Evolutionary conservation across 2,329 filamentous ascomycete genomes (phyloP).

Genomic region (Pseudogymnoascus verrucosus): DNA sequence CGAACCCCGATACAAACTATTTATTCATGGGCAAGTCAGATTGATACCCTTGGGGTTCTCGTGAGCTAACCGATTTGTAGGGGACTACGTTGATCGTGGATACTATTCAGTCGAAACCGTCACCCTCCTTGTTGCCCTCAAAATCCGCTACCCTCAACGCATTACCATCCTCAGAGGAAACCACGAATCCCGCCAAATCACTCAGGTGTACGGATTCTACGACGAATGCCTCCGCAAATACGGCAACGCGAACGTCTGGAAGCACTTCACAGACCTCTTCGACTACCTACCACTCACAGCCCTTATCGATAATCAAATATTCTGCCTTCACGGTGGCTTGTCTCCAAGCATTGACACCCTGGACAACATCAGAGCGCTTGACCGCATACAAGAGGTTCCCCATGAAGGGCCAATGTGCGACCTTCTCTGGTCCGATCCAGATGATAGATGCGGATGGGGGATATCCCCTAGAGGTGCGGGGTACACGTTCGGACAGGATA

Average conservation of each 20-base stretch:
- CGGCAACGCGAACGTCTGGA: conserved; percentile 92
- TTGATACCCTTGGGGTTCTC: not conserved
- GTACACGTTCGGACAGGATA: conserved; percentile 94
- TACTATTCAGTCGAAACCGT: conserved; percentile 98
- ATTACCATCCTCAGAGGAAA: conserved; percentile 95
- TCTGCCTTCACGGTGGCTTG: conserved; percentile 92
- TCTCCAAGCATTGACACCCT: conserved; percentile 87
- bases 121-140: conserved; percentile 86
- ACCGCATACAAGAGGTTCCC: conserved; percentile 95
- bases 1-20: conserved; percentile 93
- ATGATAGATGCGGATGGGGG: conserved; percentile 93
- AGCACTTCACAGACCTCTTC: conserved; percentile 95
- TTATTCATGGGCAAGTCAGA: conserved; percentile 76
- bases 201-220: conserved; percentile 96
- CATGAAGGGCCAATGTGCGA: conserved; percentile 99
- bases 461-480: conserved; percentile 91
- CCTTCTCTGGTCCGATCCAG: conserved; percentile 93
- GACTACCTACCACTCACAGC: conserved; percentile 91
- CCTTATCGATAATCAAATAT: conserved; percentile 39
- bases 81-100: conserved; percentile 94
- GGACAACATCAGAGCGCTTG: conserved; percentile 89
- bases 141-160: conserved; percentile 93
- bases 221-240: conserved; percentile 96
- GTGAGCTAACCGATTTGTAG: conserved; percentile 32
- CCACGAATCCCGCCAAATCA: conserved; percentile 94